Conservation (phyloP, 2,329 filamentous ascomycete genomes). For the Diaporthe sp. region DNA sequence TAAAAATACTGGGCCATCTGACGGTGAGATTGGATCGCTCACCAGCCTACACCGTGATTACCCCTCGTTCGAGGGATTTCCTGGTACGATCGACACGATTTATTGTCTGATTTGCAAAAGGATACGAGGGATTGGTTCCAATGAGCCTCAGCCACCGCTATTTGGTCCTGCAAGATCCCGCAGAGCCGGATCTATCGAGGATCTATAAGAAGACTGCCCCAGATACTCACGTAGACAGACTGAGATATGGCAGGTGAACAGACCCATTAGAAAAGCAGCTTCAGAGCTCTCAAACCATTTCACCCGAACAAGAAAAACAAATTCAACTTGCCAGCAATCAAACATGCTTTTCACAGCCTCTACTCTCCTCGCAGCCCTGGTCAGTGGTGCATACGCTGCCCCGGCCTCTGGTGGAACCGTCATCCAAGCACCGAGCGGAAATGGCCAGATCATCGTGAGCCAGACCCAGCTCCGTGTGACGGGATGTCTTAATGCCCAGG, state of each 20-base stretch:
- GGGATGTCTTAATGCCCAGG: slow-evolving; percentile 4
- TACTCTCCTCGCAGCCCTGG: background rate
- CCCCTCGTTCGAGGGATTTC: slow-evolving; percentile 13
- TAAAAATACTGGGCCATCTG: slow-evolving; percentile 8
- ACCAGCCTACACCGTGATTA: slow-evolving; percentile 13
- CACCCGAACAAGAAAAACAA: background rate
- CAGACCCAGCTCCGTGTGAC: slow-evolving; percentile 27
- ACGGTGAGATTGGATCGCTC: slow-evolving; percentile 21
- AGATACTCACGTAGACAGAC: too few relatives aligned
- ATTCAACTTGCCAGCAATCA: too few relatives aligned
- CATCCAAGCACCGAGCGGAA: background rate
- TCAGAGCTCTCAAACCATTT: background rate
- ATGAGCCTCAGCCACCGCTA: slow-evolving; percentile 18
- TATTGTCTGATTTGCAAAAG: slow-evolving; percentile 21
- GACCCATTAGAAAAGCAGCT: background rate
- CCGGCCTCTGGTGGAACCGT: slow-evolving; percentile 2
- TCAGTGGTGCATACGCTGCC: slow-evolving; percentile 3
- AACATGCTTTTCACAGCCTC: background rate
- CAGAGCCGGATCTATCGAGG: background rate
- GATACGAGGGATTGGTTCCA: slow-evolving; percentile 14
- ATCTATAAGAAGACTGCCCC: slow-evolving; percentile 4
- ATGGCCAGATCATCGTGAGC: slow-evolving; percentile 20
- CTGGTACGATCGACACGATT: slow-evolving; percentile 4
- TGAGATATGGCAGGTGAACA: background rate
- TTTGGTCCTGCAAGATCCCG: background rate